A percentile compares a stretch with the other conserved stretches of the same genome.
phyloP scores from a whole-genome alignment of 352 stramenopile genomes.

The Pythium coloratum region DNA sequence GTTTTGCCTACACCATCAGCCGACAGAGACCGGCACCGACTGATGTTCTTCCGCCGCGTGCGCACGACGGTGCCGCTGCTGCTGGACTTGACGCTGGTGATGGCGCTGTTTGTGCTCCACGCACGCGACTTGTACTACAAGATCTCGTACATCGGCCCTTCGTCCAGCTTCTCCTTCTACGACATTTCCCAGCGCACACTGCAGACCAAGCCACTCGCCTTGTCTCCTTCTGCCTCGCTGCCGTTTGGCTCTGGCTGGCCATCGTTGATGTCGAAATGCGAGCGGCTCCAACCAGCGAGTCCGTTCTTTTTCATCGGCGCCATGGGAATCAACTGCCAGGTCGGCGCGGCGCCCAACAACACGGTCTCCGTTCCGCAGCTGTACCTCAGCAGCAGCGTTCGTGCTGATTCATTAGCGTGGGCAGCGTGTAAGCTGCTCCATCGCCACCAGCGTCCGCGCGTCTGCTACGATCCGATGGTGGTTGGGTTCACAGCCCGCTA shows the following conservation, averaged over 20 bases:
- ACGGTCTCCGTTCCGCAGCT: neutral
- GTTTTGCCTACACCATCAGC: no score
- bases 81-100: constrained; percentile 19
- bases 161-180: constrained; percentile 38
- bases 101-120: constrained; percentile 29
- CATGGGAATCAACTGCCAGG: constrained; percentile 18
- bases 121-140: constrained; percentile 57
- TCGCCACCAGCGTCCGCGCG: neutral
- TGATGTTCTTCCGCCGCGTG: constrained; percentile 1
- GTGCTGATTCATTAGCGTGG: constrained; percentile 23
- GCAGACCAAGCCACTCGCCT: constrained; percentile 3
- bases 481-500: constrained; percentile 30
- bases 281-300: neutral
- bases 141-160: constrained; percentile 41
- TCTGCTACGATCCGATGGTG: constrained; percentile 5
- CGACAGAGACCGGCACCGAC: no score
- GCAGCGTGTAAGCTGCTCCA: constrained; percentile 18
- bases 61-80: constrained; percentile 18
- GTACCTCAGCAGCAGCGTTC: constrained; percentile 13
- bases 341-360: constrained; percentile 2
- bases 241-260: constrained; percentile 13
- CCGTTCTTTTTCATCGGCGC: constrained; percentile 18
- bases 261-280: constrained; percentile 13
- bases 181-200: constrained; percentile 25
- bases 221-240: constrained; percentile 1